Evolutionary conservation across 805 yeast species (phyloP), one percentile per base, ranked within the genome.

Genomic region (Metschnikowia similis): DNA sequence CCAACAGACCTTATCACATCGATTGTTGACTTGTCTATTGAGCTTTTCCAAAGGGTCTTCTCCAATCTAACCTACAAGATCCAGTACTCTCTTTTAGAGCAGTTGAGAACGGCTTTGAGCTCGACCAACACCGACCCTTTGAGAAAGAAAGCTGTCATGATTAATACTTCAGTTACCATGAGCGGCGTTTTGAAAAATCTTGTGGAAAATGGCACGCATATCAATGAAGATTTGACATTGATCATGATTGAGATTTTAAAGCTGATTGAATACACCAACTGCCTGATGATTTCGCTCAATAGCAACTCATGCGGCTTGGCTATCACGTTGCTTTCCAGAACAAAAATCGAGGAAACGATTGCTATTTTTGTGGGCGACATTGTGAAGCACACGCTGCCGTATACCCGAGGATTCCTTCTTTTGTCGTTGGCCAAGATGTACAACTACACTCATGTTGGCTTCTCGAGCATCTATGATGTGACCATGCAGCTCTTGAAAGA

Each of bases 11-110:
- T 74, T 26, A 49, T 64, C 3, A 69, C 75, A 0, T 64, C 74
- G 3, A 62, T 87, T 2, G 77, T 89, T n/a, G 96, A 92, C 66
- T 63, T 79, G 2, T 84, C 97, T 0, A 82, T 92, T 60, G 89
- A 85, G 52, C 73, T 91, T 1, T 88, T 90, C 61, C 81, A 87
- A 5, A 61, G 77, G 8, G 74, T 86, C 0, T 85, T 92, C 55
- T 88, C 95, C 0, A 72, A 75, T 50, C 77, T 92, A 56, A 81
- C 91, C 7, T 67, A 81, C 4, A 87, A 89, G 53, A 86, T 94
- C 47, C 97, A 92, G 60, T 84, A 85, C 50, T 89, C 97, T 0
- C 74, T 94, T n/a, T 66, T 94, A 17, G 97, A 92, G 59, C 87
- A 84, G 48, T 66, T 94, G 53, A 77, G 90, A 55, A 72, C 84